These are phyloP conservation scores for Candida odintsovae DNA, from an alignment of 805 yeast genomes.

Conservation along the genomic window DNA sequence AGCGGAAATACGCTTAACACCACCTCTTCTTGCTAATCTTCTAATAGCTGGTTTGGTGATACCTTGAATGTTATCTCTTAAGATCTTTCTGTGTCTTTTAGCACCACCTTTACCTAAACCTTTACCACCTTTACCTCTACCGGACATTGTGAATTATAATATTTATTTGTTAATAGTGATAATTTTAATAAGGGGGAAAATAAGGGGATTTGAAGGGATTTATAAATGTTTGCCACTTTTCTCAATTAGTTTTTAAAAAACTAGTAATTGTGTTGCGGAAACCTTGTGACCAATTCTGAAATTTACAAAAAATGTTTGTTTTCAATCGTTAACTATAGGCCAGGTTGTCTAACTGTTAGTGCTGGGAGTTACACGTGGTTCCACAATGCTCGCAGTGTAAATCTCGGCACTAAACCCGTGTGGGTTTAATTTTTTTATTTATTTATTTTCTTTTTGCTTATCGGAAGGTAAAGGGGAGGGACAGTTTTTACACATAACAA, in stretches of 20 bases:
- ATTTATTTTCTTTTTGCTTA: not conserved
- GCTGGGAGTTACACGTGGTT: not conserved
- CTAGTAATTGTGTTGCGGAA: not conserved
- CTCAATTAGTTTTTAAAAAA: not conserved
- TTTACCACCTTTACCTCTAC: constrained; percentile 99
- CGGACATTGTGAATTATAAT: constrained; percentile 59
- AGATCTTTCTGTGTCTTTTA: constrained; percentile 98
- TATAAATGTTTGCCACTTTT: not conserved
- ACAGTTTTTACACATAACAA: not conserved
- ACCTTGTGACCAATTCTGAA: not conserved
- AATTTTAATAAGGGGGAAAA: not conserved
- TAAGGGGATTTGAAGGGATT: not conserved
- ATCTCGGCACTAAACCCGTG: not conserved
- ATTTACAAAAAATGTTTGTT: not conserved
- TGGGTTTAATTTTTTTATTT: not conserved
- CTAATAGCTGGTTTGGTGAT: constrained; percentile 99
- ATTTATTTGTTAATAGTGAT: constrained; percentile 9
- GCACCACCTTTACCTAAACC: constrained; percentile 99
- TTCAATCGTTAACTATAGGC: not conserved
- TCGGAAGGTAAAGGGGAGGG: not conserved
- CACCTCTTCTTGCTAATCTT: constrained; percentile 99
- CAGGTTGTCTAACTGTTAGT: not conserved
- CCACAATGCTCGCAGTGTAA: not conserved
- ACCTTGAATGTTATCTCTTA: constrained; percentile 99
- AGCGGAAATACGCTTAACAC: constrained; percentile 99